Evolutionary conservation across 305 asterid species (phyloP), one percentile per base, ranked within the genome.

Genomic region (Solanum chacoense): DNA sequence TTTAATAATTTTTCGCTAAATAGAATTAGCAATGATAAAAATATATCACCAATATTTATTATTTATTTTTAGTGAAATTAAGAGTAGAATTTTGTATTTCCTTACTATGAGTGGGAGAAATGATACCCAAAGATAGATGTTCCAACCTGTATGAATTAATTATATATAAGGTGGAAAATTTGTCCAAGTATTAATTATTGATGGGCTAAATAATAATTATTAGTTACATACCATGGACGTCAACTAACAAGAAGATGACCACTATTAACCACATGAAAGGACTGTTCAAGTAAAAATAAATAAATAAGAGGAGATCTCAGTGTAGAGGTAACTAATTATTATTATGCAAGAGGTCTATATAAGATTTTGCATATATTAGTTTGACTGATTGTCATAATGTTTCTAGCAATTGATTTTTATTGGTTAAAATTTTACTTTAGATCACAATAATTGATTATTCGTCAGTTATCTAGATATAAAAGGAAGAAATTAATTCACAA

Each of bases 251-350:
- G 92, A 95, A 95, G 92, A 95, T 80, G 34, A 94, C 98, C 40
- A 92, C 96, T 78, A 94, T 13, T 34, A 94, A 74, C 98, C 98
- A 94, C 97, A 94, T 93, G 65, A 89, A 34, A 28, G 98, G 98
- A 91, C 98, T 95, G 95, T 75, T 80, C 26, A 31, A 34, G 42
- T 67, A 50, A 81, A 11, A 84, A 11, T 8, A 45, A 11, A 5
- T 42, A 45, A 45, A 45, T 4, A 45, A 85, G 29, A 20, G 50
- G 11, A 69, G 16, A 69, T 69, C 34, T 69, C 8, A 69, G 75
- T 26, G 16, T 67, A 67, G 12, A n/a, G 29, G 16, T 65, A 65
- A n/a, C 28, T 65, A 65, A 65, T 65, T 11, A 65, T 65, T 11
- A 59, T 45, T 14, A 45, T 5, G 63, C 63, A 45, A 14, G 14